Base-by-base conservation (phyloP, 208 protist genomes). In the Kentomonas sorsogonicus region DNA sequence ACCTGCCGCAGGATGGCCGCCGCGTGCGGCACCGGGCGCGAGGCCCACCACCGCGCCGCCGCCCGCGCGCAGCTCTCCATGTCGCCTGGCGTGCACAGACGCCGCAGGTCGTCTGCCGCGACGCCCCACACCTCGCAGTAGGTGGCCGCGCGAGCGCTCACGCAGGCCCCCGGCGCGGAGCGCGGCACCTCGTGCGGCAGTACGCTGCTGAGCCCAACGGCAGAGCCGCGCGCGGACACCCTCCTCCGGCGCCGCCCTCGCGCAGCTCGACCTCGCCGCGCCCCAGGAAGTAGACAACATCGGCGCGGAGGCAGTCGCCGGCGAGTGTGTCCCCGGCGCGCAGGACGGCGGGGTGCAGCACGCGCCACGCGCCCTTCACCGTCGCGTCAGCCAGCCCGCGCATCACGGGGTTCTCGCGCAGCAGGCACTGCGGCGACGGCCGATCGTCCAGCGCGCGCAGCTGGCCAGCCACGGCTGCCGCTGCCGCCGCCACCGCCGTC, bases 101-200 rank as follows among this genome's bases (percentile, higher is more conserved):
- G 30, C 10, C 68, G 33, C 13, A 88, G 22, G 5, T 33, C 43
- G 7, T 30, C 18, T 9, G 72, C 27, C 3, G 71, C 25, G 34
- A 87, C 38, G n/a, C 56, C 40, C 84, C 84, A 91, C 36, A 79
- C 59, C 45, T 86, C 77, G 36, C 70, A 81, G 60, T 86, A 85
- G 22, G 44, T 63, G 0, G 51, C 34, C 13, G 74, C 2, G 62
- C 56, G 20, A 62, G 75, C 15, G 30, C 48, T 13, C 53, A 60
- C 26, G 46, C n/a, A n/a, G n/a, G n/a, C 54, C 57, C 74, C 73
- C 18, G 58, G 65, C 25, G 68, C 66, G 52, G 51, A 56, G 22
- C 52, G 29, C 3, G 79, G 79, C 18, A 79, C 22, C 20, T 69
- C 56, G 40, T 33, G 61, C 9, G 66, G 60, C 6, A 77, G 65